Evolutionary conservation across 345 rosid genomes (phyloP).

Genomic region (Pistacia atlantica): DNA sequence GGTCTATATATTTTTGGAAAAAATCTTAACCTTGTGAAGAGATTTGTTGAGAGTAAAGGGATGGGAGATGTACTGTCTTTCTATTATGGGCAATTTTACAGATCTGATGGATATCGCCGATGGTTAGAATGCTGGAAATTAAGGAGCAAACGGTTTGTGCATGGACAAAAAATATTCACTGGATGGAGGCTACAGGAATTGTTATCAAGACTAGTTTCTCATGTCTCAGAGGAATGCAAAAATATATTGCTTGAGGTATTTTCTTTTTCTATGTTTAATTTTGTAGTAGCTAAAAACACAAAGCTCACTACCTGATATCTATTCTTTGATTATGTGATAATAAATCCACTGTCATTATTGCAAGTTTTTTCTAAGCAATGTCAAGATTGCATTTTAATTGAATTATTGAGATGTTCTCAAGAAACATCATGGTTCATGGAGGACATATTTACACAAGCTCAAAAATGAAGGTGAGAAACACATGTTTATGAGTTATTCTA

Average conservation of each 20-base stretch:
- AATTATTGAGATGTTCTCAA: background rate
- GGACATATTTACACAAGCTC: background rate
- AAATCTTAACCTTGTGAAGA: constrained; percentile 55
- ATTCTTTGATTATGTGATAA: background rate
- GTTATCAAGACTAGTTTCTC: constrained; percentile 50
- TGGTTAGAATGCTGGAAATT: constrained; percentile 69
- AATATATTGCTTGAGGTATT: constrained; percentile 56
- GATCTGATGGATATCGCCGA: constrained; percentile 50
- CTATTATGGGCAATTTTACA: constrained; percentile 70
- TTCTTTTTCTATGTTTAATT: background rate
- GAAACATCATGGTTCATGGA: background rate
- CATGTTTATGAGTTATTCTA: too few relatives aligned
- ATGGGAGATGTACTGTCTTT: constrained; percentile 68
- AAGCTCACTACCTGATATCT: too few relatives aligned
- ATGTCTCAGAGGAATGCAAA: constrained; percentile 51
- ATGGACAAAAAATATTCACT: constrained; percentile 60
- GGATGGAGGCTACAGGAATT: constrained; percentile 76
- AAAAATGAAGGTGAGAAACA: too few relatives aligned
- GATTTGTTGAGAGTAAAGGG: constrained; percentile 52
- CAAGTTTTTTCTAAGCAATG: too few relatives aligned
- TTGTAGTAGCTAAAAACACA: background rate
- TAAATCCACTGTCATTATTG: background rate
- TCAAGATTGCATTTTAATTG: background rate
- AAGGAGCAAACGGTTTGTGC: constrained; percentile 48
- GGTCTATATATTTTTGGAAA: constrained; percentile 75